phyloP scores from a whole-genome alignment of 129 eudicot species.

The Flaveria ramosissima region DNA sequence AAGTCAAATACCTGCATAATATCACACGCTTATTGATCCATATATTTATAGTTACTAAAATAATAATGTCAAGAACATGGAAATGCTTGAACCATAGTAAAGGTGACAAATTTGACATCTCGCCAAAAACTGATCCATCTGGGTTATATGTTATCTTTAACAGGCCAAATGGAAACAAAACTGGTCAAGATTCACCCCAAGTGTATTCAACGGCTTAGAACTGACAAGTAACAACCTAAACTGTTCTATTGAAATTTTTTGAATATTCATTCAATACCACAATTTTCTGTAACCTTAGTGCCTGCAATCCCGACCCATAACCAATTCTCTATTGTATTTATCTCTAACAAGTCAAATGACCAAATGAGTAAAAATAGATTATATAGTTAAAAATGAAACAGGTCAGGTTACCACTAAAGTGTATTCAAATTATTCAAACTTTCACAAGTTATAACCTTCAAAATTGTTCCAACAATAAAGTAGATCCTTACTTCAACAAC shows the following conservation, averaged over 20 bases:
- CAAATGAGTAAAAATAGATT: background rate
- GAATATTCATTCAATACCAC: no score
- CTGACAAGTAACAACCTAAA: background rate
- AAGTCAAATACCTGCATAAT: slow-evolving; percentile 60
- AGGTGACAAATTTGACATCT: background rate
- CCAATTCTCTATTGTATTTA: background rate
- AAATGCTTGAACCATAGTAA: slow-evolving; percentile 11
- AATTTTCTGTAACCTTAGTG: background rate
- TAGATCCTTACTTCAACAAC: background rate
- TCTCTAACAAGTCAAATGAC: background rate
- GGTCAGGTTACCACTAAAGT: background rate
- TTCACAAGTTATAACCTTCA: background rate
- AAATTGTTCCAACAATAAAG: background rate
- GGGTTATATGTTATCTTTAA: background rate
- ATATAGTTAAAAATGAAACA: background rate
- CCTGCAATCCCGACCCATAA: background rate
- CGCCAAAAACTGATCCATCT: background rate
- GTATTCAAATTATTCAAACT: background rate
- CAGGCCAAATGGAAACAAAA: background rate
- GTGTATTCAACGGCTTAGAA: slow-evolving; percentile 9
- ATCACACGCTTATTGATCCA: background rate
- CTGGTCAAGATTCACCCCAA: background rate
- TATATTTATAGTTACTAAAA: background rate
- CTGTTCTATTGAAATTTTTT: background rate
- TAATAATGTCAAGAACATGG: slow-evolving; percentile 16